These are phyloP conservation scores for Cryphonectria radicalis DNA, from an alignment of 2,329 filamentous ascomycete species.

Conservation along the genomic window DNA sequence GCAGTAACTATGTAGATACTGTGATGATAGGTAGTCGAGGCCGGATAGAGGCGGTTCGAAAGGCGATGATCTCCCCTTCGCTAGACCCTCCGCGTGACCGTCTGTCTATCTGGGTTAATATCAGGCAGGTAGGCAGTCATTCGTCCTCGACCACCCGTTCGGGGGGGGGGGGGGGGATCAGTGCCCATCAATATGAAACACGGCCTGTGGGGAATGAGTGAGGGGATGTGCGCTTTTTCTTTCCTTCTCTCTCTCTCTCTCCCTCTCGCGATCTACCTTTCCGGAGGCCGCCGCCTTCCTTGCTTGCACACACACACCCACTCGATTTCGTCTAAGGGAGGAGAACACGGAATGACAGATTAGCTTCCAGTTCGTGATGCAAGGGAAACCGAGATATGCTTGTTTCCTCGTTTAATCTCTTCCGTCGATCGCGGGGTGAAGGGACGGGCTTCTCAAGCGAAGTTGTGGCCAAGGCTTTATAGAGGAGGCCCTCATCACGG, in stretches of 20 bases:
- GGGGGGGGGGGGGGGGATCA: not conserved
- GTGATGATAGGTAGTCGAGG: not conserved
- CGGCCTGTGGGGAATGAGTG: slow-evolving; percentile 11
- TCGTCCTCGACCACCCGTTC: not conserved
- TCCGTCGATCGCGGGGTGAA: not conserved
- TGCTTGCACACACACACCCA: not conserved
- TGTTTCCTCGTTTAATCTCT: not conserved
- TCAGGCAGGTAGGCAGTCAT: not conserved
- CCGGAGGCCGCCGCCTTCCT: not conserved
- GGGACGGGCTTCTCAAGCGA: not conserved
- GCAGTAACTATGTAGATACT: not conserved
- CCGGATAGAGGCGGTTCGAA: slow-evolving; percentile 1
- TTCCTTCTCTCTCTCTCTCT: too few species aligned
- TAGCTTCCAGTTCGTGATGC: not conserved
- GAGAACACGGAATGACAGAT: not conserved
- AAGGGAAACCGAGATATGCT: not conserved
- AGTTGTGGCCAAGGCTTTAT: not conserved
- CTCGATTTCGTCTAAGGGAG: not conserved
- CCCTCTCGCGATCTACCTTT: not conserved
- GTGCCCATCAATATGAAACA: slow-evolving; percentile 19
- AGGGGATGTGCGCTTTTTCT: not conserved
- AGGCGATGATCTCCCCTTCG: slow-evolving; percentile 3
- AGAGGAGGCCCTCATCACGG: not conserved
- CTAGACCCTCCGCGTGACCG: not conserved
- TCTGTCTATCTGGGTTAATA: not conserved